These are phyloP conservation scores for Cryptosporidium meleagridis DNA, from an alignment of 169 alveolate species.

Conservation along the genomic window DNA sequence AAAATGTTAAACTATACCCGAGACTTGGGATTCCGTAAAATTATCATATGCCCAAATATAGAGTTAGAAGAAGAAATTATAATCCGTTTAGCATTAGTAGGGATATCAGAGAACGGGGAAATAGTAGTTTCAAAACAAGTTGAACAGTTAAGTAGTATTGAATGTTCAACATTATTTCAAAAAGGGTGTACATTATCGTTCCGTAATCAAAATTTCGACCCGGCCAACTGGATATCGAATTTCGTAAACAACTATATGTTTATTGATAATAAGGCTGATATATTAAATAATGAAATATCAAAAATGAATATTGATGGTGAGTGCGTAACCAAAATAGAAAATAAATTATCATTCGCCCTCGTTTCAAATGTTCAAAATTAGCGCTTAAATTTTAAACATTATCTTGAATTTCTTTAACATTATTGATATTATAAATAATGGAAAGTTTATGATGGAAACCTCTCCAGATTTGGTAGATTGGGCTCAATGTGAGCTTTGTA, in stretches of 20 bases:
- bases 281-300: conserved; percentile 12
- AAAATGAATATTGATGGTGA: neutral
- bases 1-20: conserved; percentile 29
- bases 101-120: conserved; percentile 44
- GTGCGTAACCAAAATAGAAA: conserved; percentile 25
- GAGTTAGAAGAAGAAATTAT: conserved; percentile 11
- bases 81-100: conserved; percentile 18
- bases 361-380: conserved; percentile 11
- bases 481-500: conserved; percentile 74
- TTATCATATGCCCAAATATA: conserved; percentile 14
- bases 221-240: conserved; percentile 21
- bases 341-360: conserved; percentile 10
- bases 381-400: conserved; percentile 35
- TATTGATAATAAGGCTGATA: neutral
- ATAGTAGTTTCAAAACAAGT: conserved; percentile 6
- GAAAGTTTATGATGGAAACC: neutral
- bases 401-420: neutral
- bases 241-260: neutral
- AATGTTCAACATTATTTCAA: conserved; percentile 60
- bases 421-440: conserved; percentile 4
- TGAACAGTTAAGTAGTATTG: conserved; percentile 18
- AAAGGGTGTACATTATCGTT: conserved; percentile 37
- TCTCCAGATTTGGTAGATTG: conserved; percentile 67
- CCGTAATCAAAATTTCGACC: conserved; percentile 9
- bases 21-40: conserved; percentile 31